Base-by-base conservation (phyloP, 139 green algal genomes). In the Chlorella sp. region DNA sequence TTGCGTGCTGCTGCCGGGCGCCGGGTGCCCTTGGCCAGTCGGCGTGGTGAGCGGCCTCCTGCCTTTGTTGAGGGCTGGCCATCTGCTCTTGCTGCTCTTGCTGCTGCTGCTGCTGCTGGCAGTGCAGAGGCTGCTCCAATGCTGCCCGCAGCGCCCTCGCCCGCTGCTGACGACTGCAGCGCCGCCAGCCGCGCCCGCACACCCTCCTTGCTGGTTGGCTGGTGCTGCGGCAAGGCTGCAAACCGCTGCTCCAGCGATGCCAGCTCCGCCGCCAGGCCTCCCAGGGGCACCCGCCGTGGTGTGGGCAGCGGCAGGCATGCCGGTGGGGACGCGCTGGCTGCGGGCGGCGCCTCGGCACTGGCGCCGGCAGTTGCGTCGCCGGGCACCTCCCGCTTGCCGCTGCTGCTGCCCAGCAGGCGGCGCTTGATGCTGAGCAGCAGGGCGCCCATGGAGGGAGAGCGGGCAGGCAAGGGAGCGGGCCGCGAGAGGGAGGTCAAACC, bases 351-450 rank as follows among this genome's bases (percentile, higher is more conserved):
- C 65, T 26, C 65, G 30, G 30, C 65, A 3, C 32, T 15, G 12
- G 20, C 44, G 38, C 2, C 26, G 1, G 17, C 9, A 11, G 7
- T 41, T 1, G 41, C 32, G 11, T 1, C 73, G 26, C 30, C 73
- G 4, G 47, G n/a, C 44, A 20, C 13, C 17, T 25, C 74, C 18
- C 55, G 23, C 15, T 55, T 81, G 55, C 51, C 51, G 51, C 51
- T 60, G 51, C 34, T 81, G 32, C 74, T 36, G 23, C 74, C 74
- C 20, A 81, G 34, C 56, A 81, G 21, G 17, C 74, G 30, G 32
- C 74, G 74, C 56, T 81, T 81, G 55, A 81, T 69, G 74, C 34
- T 60, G 51, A 60, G 51, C 56, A 71, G 47, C 36, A 81, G 60
- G 20, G 57, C 55, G 7, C 74, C 74, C 74, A 81, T 81, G 15